Evolutionary conservation across 192 early-diverging fungal genomes (phyloP), one percentile per base, ranked within the genome.

Genomic region (Lobosporangium transversale): DNA sequence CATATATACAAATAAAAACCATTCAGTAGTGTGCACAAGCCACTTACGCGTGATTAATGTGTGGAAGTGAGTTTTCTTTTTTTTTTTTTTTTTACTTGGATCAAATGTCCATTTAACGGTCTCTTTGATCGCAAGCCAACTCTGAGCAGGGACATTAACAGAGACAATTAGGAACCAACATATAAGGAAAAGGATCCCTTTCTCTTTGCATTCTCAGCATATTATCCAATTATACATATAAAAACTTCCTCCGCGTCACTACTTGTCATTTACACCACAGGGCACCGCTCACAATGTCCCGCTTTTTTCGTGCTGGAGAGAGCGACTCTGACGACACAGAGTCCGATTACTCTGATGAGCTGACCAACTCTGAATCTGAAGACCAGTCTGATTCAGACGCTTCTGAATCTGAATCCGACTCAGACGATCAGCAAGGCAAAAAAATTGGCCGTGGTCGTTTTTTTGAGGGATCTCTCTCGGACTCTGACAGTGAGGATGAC

Each of bases 291-390:
- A 74, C 31, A 61, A 93, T 93, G 94, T 94, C 94, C 55, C 93
- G 94, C 71, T 95, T 95, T 70, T 95, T 95, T 85, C 89, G 89
- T 53, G 85, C 86, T 45, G 86, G 81, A 63, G 89, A 89, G 58
- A 85, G 83, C 31, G 88, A 90, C 63, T 89, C 87, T 64, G 90
- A 86, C 59, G 88, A 85, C 59, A 87, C 88, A 51, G 82, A 82
- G 44, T 89, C 86, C 31, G 82, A 81, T 49, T 69, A 78, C 66
- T 89, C 87, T 33, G 84, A 84, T 53, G 81, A 85, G 58, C 82
- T 88, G 62, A 66, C 71, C 47, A 49, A 43, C 45, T 64, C 62
- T 18, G 69, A 71, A 14, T 80, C 79, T 30, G 83, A 81, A 29
- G 81, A 79, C 24, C 66, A 81, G 27, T 68, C 75, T 50, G 78